Base-by-base conservation (phyloP, 225 moss, liverwort and hornwort genomes). In the Takakia lepidozioides region DNA sequence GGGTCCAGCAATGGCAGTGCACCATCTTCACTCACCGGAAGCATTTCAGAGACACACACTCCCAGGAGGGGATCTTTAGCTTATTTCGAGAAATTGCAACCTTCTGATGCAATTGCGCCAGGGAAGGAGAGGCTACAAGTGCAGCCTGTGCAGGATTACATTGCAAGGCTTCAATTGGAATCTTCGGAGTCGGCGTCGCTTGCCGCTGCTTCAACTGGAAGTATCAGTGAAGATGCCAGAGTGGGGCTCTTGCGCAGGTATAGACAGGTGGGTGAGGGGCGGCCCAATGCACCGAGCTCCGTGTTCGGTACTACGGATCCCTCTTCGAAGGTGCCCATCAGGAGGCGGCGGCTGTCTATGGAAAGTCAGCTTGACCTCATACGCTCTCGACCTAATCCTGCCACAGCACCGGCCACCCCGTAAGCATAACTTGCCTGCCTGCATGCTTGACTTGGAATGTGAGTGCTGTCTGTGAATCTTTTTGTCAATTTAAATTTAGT, bases 301-400 rank as follows among this genome's bases (percentile, higher is more conserved):
- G 59, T 70, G 43, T 59, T 62, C 29, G 75, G 66, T 40, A 65
- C 58, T 20, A 47, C 36, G 11, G 13, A 3, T 8, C 15, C 5
- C 3, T 30, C 4, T 9, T 22, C 19, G 4, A 47, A 15, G 22
- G 38, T 25, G 42, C 38, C 38, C 19, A 48, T 58, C 23, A 64
- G 75, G 43, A 49, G 66, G 52, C 58, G 48, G 48, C 52, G 70
- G 20, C 50, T 70, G 55, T 75, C 75, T 20, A 48, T 75, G 21
- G 75, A 70, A 17, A 75, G 66, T 37, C 70, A 70, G 52, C 54
- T 70, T 70, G 75, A 75, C 8, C 35, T 75, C 20, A 29, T 75
- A 25, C 39, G 56, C 3, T 36, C 66, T 14, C 62, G 59, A 2
- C 32, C 51, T 5, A 65, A 43, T 38, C 14, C 75, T 9, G 46